Base-by-base conservation (phyloP, 768 basidiomycete species). In the Cystobasidiopsis lactophilus region DNA sequence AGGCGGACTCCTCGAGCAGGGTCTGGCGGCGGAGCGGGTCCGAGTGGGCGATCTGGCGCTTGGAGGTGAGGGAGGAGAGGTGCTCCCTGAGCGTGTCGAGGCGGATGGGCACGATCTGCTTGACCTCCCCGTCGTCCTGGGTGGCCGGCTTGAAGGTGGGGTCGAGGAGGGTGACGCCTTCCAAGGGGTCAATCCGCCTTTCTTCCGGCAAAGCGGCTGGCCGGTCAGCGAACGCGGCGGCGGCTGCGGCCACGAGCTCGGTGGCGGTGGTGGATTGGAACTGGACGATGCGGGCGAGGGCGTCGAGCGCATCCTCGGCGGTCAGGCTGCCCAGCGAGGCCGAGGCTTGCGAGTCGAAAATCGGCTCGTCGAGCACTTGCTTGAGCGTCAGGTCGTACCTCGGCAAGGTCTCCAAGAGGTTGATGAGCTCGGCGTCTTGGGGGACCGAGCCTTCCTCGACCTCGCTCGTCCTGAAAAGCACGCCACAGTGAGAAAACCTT, bases 1-100 rank as follows among this genome's bases (percentile, higher is more conserved):
- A 85, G 3, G 81, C 83, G 2, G 83, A 82, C 40, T 79, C 75
- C 66, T 91, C 86, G 3, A 89, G 74, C 5, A 84, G 70, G 57
- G 77, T 77, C 64, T 91, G 85, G 1, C 85, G 80, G 0, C 76
- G 70, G 16, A 74, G 68, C n/a, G 77, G 65, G 58, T 85, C 80
- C 52, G 77, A 74, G 0, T 76, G 71, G 40, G 82, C 71, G 70
- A 2, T 73, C 71, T 33, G 78, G 75, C 2, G 79, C 76, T 50
- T 79, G 71, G 5, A 71, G 66, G n/a, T 80, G 72, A 54, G 76
- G 68, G 2, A 74, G 68, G 19, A 21, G 44, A 89, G 73, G 61
- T 81, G 78, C 23, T 73, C 73, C 21, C 82, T 77, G 31, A 88
- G 72, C 48, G 74, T 75, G 21, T 73, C 70, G 48, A 86, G 71